Evolutionary conservation across 192 early-diverging fungal genomes (phyloP).

Genomic region (Kickxella alabastrina): DNA sequence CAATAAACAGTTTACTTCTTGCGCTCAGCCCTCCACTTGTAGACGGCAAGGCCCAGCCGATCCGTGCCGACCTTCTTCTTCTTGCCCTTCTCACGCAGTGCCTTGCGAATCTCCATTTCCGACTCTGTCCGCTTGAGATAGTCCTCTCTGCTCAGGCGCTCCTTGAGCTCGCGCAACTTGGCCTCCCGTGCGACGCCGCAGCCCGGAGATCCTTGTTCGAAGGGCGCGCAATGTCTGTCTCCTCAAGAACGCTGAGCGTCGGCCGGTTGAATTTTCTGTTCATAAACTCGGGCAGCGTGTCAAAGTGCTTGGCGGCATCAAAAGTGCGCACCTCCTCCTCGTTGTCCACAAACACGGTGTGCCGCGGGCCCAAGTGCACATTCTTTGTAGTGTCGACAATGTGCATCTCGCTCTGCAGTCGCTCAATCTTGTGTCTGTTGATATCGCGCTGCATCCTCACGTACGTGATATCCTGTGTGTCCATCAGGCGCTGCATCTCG

Average conservation of each 20-base stretch:
- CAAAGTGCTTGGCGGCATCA: constrained; percentile 76
- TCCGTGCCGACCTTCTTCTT: constrained; percentile 81
- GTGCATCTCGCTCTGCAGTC: constrained; percentile 67
- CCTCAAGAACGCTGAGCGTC: constrained; percentile 54
- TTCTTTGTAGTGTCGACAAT: constrained; percentile 51
- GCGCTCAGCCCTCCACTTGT: constrained; percentile 90
- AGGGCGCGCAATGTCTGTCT: constrained; percentile 26
- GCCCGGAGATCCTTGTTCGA: constrained; percentile 11
- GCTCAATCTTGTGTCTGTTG: constrained; percentile 63
- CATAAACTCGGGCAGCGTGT: constrained; percentile 76
- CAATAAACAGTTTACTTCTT: constrained; percentile 62
- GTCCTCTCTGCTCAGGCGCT: constrained; percentile 74
- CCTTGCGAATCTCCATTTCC: constrained; percentile 77
- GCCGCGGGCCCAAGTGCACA: constrained; percentile 48
- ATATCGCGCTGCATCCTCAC: constrained; percentile 76
- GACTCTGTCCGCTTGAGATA: constrained; percentile 64
- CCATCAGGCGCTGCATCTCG: constrained; percentile 78
- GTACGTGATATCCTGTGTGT: constrained; percentile 91
- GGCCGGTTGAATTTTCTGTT: constrained; percentile 80
- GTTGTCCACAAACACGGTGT: constrained; percentile 76
- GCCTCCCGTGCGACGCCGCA: constrained; percentile 46
- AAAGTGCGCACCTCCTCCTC: constrained; percentile 68
- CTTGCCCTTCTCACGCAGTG: constrained; percentile 76
- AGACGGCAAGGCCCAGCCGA: constrained; percentile 71
- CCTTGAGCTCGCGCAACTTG: constrained; percentile 62